phyloP scores from a whole-genome alignment of 108 stramenopile species.

The Nannochloropsis granulata region DNA sequence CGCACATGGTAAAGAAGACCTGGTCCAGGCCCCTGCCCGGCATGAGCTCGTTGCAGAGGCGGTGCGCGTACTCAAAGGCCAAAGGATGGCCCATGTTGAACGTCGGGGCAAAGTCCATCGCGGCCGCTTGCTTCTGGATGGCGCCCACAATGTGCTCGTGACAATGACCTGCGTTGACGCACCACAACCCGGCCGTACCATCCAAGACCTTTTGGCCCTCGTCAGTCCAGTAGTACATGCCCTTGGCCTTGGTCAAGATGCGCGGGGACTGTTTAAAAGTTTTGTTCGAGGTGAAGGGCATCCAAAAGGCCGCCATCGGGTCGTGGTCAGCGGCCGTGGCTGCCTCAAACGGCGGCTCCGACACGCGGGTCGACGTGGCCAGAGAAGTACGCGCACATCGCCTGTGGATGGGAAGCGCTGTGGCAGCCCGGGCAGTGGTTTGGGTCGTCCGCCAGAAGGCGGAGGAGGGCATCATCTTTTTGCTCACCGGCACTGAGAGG shows the following conservation, averaged over 20 bases:
- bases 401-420: too few species aligned
- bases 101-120: not conserved
- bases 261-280: not conserved
- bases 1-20: constrained; percentile 7
- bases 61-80: not conserved
- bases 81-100: not conserved
- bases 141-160: constrained; percentile 1
- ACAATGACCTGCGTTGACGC: constrained; percentile 3
- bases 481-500: too few species aligned
- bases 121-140: constrained; percentile 3
- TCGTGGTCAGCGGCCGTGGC: not conserved
- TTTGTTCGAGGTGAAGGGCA: constrained; percentile 5
- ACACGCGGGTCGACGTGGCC: not conserved
- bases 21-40: not conserved
- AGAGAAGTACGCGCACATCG: not conserved
- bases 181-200: constrained; percentile 5
- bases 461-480: too few species aligned
- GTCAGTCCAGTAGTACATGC: not conserved
- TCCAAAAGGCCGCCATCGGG: not conserved
- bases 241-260: not conserved
- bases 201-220: not conserved
- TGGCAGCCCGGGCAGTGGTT: too few species aligned
- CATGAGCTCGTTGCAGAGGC: not conserved
- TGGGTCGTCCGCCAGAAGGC: too few species aligned
- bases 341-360: not conserved